These are phyloP conservation scores for Rhizopogon salebrosus DNA, from an alignment of 768 basidiomycete species.

Conservation along the genomic window DNA sequence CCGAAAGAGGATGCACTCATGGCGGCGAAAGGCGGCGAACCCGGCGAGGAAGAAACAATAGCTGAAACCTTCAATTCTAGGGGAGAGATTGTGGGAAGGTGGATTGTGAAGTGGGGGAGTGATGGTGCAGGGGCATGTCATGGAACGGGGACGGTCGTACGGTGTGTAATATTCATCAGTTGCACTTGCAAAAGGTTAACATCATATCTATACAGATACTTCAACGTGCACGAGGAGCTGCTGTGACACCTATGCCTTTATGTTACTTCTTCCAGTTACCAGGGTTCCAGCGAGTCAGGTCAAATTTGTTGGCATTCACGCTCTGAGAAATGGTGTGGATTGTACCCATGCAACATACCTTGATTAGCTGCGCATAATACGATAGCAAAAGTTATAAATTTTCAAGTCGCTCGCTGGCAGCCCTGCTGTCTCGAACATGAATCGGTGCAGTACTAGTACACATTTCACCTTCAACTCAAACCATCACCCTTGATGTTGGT, in stretches of 20 bases:
- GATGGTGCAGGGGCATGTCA: conserved; percentile 59
- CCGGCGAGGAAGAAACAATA: conserved; percentile 67
- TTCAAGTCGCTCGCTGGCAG: no score
- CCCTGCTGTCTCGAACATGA: no score
- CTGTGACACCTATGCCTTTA: conserved; percentile 15
- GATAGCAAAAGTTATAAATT: no score
- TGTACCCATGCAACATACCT: no score
- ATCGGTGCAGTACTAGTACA: no score
- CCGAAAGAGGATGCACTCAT: conserved; percentile 27
- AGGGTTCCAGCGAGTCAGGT: no score
- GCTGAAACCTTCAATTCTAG: conserved; percentile 65
- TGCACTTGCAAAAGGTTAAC: background rate
- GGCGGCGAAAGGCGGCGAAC: conserved; percentile 26
- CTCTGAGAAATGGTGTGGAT: no score
- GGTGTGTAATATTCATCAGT: conserved; percentile 42
- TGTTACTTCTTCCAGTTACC: background rate
- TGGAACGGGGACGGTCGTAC: conserved; percentile 55
- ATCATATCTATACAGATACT: conserved; percentile 29
- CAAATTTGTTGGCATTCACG: no score
- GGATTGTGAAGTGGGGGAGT: conserved; percentile 75
- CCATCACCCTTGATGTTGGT: no score
- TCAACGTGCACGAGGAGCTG: conserved; percentile 51
- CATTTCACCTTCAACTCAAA: no score
- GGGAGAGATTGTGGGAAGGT: conserved; percentile 63
- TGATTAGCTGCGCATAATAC: no score